These are phyloP conservation scores for Asclepias syriaca DNA, from an alignment of 257 asterid genomes.

Conservation along the genomic window DNA sequence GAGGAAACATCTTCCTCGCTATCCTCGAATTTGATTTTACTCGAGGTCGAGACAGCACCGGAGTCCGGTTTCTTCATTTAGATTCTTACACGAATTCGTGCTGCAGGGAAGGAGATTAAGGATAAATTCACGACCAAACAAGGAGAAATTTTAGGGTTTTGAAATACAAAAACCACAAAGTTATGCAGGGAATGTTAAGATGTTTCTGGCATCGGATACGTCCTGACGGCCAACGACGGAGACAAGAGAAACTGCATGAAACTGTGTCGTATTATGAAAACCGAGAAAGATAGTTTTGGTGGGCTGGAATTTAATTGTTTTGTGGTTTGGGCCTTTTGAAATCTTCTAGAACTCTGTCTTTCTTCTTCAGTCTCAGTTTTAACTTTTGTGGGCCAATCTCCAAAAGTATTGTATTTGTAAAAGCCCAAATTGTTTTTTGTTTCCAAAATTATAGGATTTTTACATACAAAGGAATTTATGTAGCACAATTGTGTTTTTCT, in stretches of 20 bases:
- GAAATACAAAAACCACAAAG: background rate
- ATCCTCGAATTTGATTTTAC: constrained; percentile 47
- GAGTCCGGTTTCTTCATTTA: constrained; percentile 8
- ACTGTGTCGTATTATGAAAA: background rate
- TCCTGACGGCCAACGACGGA: background rate
- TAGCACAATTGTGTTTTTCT: no score
- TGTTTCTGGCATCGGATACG: background rate
- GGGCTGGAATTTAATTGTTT: background rate
- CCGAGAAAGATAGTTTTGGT: background rate
- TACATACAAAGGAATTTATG: no score
- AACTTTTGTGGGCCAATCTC: no score
- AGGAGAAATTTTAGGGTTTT: background rate
- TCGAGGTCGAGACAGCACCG: constrained; percentile 22
- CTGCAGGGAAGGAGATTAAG: background rate
- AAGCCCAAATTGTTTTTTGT: no score
- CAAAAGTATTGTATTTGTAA: no score
- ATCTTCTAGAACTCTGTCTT: background rate
- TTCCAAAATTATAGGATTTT: no score
- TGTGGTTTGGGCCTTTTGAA: no score
- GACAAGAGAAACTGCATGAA: background rate
- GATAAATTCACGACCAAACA: background rate
- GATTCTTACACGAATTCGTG: background rate
- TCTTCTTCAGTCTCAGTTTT: no score
- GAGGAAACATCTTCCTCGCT: constrained; percentile 28
- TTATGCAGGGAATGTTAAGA: background rate